These are phyloP conservation scores for Naganishia friedmannii DNA, from an alignment of 768 basidiomycete species.

Conservation along the genomic window DNA sequence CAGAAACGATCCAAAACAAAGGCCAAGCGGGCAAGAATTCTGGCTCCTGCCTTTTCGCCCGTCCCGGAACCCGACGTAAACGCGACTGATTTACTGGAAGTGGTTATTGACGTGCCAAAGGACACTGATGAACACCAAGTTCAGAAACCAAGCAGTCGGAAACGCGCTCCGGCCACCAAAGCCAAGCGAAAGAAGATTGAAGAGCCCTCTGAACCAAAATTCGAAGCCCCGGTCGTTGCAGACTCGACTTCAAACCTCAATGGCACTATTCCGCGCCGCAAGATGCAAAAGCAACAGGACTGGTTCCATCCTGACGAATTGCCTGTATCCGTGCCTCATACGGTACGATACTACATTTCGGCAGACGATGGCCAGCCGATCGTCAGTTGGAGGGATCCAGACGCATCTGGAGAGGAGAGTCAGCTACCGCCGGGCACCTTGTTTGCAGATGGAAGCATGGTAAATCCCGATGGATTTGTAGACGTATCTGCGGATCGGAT, in stretches of 20 bases:
- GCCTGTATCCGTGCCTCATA: background rate
- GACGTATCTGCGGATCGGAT: conserved; percentile 6
- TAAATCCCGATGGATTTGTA: background rate
- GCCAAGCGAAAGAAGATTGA: conserved; percentile 26
- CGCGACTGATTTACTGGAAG: background rate
- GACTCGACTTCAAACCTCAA: background rate
- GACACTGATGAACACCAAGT: background rate
- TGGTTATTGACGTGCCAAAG: conserved; percentile 9
- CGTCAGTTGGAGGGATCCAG: conserved; percentile 12
- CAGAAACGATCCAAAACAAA: background rate
- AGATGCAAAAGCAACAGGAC: conserved; percentile 19
- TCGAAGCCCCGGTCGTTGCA: background rate
- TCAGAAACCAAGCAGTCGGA: background rate
- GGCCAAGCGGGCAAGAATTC: background rate
- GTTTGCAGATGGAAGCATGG: conserved; percentile 10
- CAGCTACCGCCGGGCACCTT: conserved; percentile 3
- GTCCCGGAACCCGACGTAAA: background rate
- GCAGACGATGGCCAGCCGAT: conserved; percentile 18
- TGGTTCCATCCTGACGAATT: conserved; percentile 13
- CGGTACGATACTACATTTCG: conserved; percentile 6
- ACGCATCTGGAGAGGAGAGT: conserved; percentile 5
- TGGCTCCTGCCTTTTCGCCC: background rate
- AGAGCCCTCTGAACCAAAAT: background rate
- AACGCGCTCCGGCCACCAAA: conserved; percentile 2
- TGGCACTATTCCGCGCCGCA: conserved; percentile 2